phyloP scores from a whole-genome alignment of 2,329 filamentous ascomycete species.

The Nothophoma quercina region DNA sequence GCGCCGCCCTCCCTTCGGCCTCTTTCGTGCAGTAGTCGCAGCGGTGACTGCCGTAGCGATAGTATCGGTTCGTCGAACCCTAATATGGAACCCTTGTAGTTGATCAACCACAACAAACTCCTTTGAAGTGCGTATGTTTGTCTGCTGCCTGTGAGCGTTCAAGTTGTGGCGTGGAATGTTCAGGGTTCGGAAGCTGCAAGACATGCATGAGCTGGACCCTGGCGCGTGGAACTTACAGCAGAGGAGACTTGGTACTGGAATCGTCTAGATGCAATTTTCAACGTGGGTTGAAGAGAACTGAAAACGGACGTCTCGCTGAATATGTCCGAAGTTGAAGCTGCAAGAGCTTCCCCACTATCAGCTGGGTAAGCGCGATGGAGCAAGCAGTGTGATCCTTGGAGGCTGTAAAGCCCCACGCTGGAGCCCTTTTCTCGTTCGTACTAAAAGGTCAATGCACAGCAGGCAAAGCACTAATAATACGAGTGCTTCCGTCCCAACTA shows the following conservation, averaged over 20 bases:
- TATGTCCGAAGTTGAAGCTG: slow-evolving; percentile 12
- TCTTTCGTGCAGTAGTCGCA: not conserved
- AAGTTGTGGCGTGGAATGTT: slow-evolving; percentile 21
- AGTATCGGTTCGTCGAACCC: not conserved
- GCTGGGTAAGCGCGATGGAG: slow-evolving; percentile 21
- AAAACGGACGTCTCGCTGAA: not conserved
- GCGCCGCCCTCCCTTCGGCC: slow-evolving; percentile 11
- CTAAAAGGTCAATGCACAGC: slow-evolving; percentile 25
- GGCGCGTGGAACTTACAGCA: slow-evolving; percentile 26
- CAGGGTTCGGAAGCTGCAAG: slow-evolving; percentile 17
- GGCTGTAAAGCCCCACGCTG: slow-evolving; percentile 21
- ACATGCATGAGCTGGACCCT: slow-evolving; percentile 29
- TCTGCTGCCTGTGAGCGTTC: slow-evolving; percentile 23
- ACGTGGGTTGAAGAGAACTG: not conserved
- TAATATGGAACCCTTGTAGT: not conserved
- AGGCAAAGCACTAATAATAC: slow-evolving; percentile 21
- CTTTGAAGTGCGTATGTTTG: not conserved
- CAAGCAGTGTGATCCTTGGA: slow-evolving; percentile 20
- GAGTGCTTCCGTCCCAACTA: not conserved
- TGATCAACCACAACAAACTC: too few relatives aligned
- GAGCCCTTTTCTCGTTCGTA: slow-evolving; percentile 22
- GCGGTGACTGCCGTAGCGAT: not conserved
- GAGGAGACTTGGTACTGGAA: slow-evolving; percentile 13
- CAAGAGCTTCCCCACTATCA: slow-evolving; percentile 14
- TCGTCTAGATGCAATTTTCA: slow-evolving; percentile 2